A percentile compares a stretch with the other conserved stretches of the same genome.
Evolutionary conservation across 1,284 basidiomycete species (phyloP).

Genomic region (Boletus sp.): DNA sequence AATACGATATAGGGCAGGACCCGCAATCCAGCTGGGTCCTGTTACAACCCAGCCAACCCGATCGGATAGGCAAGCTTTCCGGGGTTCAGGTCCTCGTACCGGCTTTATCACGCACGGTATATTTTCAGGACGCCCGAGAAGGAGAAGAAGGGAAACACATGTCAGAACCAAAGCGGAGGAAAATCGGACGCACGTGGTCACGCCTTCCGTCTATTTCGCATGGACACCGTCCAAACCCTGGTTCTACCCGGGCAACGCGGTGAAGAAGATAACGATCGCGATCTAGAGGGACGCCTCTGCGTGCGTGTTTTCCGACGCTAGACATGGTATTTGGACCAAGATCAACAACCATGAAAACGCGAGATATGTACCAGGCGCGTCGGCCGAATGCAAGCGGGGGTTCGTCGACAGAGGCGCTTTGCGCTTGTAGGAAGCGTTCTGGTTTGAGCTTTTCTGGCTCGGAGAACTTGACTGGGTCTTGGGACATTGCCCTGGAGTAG

Average conservation of each 20-base stretch:
- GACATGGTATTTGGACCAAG: too few species aligned
- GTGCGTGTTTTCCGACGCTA: constrained; percentile 38
- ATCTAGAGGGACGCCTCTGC: constrained; percentile 34
- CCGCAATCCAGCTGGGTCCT: neutral
- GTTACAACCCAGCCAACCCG: constrained; percentile 6
- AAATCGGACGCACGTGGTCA: constrained; percentile 24
- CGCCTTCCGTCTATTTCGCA: constrained; percentile 21
- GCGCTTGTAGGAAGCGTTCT: constrained; percentile 35
- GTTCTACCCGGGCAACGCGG: constrained; percentile 15
- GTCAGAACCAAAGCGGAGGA: neutral
- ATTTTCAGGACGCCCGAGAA: constrained; percentile 16
- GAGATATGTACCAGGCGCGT: constrained; percentile 35
- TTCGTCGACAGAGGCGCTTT: constrained; percentile 34
- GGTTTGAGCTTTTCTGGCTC: constrained; percentile 43
- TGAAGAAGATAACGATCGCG: constrained; percentile 20
- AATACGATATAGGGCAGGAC: neutral
- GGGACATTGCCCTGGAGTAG: constrained; percentile 40
- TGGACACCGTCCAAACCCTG: constrained; percentile 22
- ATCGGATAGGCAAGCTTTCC: constrained; percentile 18
- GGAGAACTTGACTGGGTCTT: constrained; percentile 39
- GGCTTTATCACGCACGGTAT: constrained; percentile 16
- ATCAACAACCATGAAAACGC: neutral
- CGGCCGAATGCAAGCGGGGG: constrained; percentile 40
- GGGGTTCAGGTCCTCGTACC: constrained; percentile 1
- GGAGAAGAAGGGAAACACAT: neutral